These are phyloP conservation scores for Rhizophora apiculata DNA, from an alignment of 345 rosid genomes.

Conservation along the genomic window DNA sequence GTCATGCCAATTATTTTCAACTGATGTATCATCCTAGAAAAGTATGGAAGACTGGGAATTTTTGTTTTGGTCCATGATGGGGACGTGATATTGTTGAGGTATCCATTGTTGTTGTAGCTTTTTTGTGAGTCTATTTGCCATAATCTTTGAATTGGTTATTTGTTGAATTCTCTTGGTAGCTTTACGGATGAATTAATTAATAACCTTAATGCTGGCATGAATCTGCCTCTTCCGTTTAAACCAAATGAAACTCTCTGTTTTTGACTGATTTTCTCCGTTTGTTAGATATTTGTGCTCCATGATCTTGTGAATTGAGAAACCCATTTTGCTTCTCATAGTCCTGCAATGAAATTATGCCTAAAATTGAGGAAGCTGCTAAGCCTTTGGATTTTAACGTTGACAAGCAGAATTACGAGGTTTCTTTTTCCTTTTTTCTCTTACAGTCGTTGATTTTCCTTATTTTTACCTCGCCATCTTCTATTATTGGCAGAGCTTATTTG, in stretches of 20 bases:
- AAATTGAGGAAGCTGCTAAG: constrained; percentile 90
- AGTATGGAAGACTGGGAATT: too few species aligned
- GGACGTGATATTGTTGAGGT: background rate
- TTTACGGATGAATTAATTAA: background rate
- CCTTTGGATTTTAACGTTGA: constrained; percentile 84
- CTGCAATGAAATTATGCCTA: constrained; percentile 80
- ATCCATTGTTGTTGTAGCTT: background rate
- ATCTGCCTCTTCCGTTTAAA: background rate
- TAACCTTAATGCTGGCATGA: background rate
- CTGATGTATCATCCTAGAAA: too few species aligned
- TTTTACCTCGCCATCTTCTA: background rate
- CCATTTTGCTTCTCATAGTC: constrained; percentile 66
- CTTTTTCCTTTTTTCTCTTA: background rate
- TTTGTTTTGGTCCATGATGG: background rate
- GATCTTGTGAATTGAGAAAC: constrained; percentile 79
- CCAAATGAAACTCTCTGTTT: background rate
- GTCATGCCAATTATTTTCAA: background rate
- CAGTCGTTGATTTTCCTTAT: background rate
- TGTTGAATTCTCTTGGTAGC: background rate
- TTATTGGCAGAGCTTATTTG: background rate
- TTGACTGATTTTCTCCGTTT: background rate
- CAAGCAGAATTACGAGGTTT: constrained; percentile 55
- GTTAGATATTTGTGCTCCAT: constrained; percentile 31
- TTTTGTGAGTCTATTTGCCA: background rate
- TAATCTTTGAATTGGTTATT: background rate